Evolutionary conservation across 345 rosid genomes (phyloP).

Genomic region (Pistacia integerrima): DNA sequence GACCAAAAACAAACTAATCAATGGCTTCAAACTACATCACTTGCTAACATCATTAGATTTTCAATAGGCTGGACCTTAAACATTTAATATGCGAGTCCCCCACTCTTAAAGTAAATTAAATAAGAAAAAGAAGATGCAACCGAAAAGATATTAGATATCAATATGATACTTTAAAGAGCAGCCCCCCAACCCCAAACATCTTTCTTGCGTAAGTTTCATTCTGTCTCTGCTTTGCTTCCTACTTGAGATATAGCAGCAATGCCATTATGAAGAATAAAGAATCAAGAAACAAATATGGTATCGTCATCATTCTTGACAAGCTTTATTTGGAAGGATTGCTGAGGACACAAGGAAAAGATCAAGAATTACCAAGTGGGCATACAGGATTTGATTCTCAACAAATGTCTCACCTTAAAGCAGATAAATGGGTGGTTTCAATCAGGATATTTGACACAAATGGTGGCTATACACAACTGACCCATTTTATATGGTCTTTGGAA

Average conservation of each 20-base stretch:
- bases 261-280: not conserved
- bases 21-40: not conserved
- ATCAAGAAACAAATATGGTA: not conserved
- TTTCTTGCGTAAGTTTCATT: not conserved
- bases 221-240: constrained; percentile 2
- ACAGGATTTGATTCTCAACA: not conserved
- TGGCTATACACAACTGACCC: no score
- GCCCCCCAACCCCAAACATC: not conserved
- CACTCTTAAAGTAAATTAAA: no score
- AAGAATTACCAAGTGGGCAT: not conserved
- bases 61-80: not conserved
- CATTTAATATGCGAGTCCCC: not conserved
- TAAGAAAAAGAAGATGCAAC: not conserved
- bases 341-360: not conserved
- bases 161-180: not conserved
- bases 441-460: not conserved
- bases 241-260: not conserved
- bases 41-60: not conserved
- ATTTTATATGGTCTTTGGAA: not conserved
- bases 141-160: not conserved
- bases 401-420: not conserved
- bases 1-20: not conserved
- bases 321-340: not conserved
- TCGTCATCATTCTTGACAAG: not conserved
- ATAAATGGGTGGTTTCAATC: not conserved